These are phyloP conservation scores for Suhomyces atakaporum DNA, from an alignment of 1,139 yeast genomes.

Conservation along the genomic window DNA sequence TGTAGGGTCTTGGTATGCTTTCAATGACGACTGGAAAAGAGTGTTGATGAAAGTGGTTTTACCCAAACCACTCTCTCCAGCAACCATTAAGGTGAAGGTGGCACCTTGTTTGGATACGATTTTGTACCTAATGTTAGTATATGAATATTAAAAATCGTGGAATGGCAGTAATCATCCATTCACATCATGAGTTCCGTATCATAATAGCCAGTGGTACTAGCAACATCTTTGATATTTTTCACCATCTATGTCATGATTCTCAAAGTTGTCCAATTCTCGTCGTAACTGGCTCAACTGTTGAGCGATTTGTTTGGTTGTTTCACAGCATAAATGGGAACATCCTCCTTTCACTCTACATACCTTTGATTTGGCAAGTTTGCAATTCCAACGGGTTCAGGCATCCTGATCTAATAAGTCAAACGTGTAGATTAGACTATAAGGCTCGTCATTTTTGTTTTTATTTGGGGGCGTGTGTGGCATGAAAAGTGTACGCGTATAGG, in stretches of 20 bases:
- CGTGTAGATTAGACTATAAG: too few species aligned
- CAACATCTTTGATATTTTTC: too few species aligned
- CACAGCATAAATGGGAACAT: too few species aligned
- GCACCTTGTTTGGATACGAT: slow-evolving; percentile 89
- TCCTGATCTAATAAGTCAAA: slow-evolving; percentile 11
- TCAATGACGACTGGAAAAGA: slow-evolving; percentile 72
- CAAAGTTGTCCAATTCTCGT: too few species aligned
- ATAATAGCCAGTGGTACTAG: too few species aligned
- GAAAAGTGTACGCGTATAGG: slow-evolving; percentile 11
- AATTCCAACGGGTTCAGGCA: slow-evolving; percentile 70
- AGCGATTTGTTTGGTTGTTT: too few species aligned
- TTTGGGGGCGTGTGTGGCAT: slow-evolving; percentile 11
- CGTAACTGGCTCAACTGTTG: too few species aligned
- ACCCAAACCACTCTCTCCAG: slow-evolving; percentile 95
- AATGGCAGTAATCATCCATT: too few species aligned
- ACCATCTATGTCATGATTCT: too few species aligned
- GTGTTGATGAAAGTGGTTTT: slow-evolving; percentile 95
- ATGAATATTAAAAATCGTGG: too few species aligned
- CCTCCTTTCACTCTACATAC: slow-evolving; percentile 55
- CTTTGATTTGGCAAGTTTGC: slow-evolving; percentile 92
- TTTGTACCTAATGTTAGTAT: slow-evolving; percentile 59
- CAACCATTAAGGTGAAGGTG: slow-evolving; percentile 88
- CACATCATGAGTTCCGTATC: too few species aligned
- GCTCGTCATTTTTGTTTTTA: slow-evolving; percentile 13
- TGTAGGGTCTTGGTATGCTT: slow-evolving; percentile 63